Conservation (phyloP, 2,329 filamentous ascomycete genomes). For the Fusarium sp. region DNA sequence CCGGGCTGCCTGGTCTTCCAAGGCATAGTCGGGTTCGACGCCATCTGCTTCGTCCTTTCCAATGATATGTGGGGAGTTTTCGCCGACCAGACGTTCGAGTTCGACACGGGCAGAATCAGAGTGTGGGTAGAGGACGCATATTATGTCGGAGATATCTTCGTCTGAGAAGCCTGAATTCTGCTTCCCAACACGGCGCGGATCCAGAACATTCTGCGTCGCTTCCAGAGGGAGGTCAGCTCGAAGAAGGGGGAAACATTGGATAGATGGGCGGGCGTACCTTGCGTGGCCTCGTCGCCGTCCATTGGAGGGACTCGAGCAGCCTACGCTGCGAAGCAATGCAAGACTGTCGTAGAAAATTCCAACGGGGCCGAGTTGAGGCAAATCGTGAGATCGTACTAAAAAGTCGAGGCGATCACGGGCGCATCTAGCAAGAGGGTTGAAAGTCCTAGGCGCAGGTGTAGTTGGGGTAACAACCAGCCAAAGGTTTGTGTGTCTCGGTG, state of each 20-base stretch:
- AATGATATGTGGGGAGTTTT: constrained; percentile 60
- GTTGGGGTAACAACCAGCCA: constrained; percentile 11
- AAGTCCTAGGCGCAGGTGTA: constrained; percentile 9
- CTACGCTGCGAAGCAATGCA: constrained; percentile 36
- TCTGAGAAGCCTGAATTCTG: constrained; percentile 85
- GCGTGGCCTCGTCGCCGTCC: constrained; percentile 56
- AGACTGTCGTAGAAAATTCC: constrained; percentile 26
- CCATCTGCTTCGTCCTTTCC: constrained; percentile 58
- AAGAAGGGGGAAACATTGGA: background rate
- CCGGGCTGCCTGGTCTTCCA: constrained; percentile 59
- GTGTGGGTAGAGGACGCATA: constrained; percentile 86
- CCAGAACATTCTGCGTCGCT: constrained; percentile 83
- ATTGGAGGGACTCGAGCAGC: constrained; percentile 50
- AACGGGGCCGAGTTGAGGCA: constrained; percentile 6
- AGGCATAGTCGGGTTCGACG: constrained; percentile 61
- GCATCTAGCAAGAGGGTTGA: constrained; percentile 13
- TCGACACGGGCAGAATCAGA: constrained; percentile 77
- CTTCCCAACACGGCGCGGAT: constrained; percentile 80
- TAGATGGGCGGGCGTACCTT: constrained; percentile 45
- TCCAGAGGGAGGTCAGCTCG: constrained; percentile 24
- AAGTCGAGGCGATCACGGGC: constrained; percentile 19
- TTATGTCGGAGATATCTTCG: constrained; percentile 85
- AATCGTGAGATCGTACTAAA: background rate
- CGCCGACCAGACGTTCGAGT: constrained; percentile 62
- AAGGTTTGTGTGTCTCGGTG: constrained; percentile 14